A percentile compares a stretch with the other conserved stretches of the same genome.
These are phyloP conservation scores for Melampsora larici-populina DNA, from an alignment of 1,284 basidiomycete species.

Conservation along the genomic window DNA sequence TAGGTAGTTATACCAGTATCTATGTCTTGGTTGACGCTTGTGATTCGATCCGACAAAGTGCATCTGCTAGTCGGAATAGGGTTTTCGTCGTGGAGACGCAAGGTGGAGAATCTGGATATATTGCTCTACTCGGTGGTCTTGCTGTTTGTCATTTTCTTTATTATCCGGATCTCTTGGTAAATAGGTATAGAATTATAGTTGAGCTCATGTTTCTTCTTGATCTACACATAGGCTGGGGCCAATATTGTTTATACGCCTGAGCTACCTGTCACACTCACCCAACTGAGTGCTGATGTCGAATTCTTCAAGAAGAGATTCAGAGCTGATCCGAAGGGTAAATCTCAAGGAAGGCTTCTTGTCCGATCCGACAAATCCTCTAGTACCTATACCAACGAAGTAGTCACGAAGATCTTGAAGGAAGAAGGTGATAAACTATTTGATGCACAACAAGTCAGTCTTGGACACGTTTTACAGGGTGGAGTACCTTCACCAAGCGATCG, in stretches of 20 bases:
- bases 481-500: constrained; percentile 92
- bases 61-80: constrained; percentile 86
- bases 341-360: constrained; percentile 87
- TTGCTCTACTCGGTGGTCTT: constrained; percentile 89
- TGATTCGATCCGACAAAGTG: constrained; percentile 96
- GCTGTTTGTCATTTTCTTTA: constrained; percentile 63
- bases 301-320: constrained; percentile 83
- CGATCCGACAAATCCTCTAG: constrained; percentile 78
- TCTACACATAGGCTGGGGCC: constrained; percentile 73
- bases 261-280: constrained; percentile 75
- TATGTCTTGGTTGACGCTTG: constrained; percentile 97
- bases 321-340: constrained; percentile 81
- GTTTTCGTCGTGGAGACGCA: constrained; percentile 99
- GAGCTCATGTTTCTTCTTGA: constrained; percentile 37
- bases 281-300: constrained; percentile 77
- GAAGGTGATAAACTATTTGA: constrained; percentile 91
- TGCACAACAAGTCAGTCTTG: constrained; percentile 84
- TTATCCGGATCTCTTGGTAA: not conserved
- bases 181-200: not conserved
- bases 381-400: constrained; percentile 86
- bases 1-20: constrained; percentile 91
- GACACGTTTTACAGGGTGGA: constrained; percentile 93
- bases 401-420: constrained; percentile 90
- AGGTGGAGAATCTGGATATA: constrained; percentile 91
- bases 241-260: constrained; percentile 93